Evolutionary conservation across 805 yeast species (phyloP).

Genomic region (Kazachstania viticola): DNA sequence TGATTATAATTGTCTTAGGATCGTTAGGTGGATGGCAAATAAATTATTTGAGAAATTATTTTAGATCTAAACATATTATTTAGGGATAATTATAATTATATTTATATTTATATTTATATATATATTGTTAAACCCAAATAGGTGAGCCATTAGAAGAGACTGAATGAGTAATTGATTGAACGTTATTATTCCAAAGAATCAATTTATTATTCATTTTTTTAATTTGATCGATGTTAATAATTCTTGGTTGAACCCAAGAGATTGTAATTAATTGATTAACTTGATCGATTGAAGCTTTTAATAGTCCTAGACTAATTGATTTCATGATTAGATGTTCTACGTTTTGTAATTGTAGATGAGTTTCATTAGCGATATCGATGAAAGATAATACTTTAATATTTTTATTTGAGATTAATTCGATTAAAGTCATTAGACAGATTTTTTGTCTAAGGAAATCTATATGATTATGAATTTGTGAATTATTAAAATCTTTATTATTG

Average conservation of each 20-base stretch:
- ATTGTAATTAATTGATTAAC: slow-evolving; percentile 66
- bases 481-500: slow-evolving; percentile 29
- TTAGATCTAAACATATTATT: slow-evolving; percentile 73
- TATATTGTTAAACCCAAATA: slow-evolving; percentile 40
- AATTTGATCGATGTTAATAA: slow-evolving; percentile 74
- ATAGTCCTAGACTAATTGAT: slow-evolving; percentile 71
- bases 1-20: slow-evolving; percentile 56
- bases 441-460: slow-evolving; percentile 73
- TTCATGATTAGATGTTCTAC: slow-evolving; percentile 89
- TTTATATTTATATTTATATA: slow-evolving; percentile 1
- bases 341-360: slow-evolving; percentile 46
- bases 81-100: neutral
- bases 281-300: slow-evolving; percentile 88
- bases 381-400: slow-evolving; percentile 65
- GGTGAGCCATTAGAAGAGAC: slow-evolving; percentile 52
- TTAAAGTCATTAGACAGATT: slow-evolving; percentile 82
- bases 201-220: slow-evolving; percentile 62
- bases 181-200: slow-evolving; percentile 68
- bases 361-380: slow-evolving; percentile 59
- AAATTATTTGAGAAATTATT: slow-evolving; percentile 81
- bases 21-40: slow-evolving; percentile 89
- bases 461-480: slow-evolving; percentile 40
- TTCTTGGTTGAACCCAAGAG: slow-evolving; percentile 94
- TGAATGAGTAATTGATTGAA: slow-evolving; percentile 48
- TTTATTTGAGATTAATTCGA: slow-evolving; percentile 77